These are phyloP conservation scores for Coemansia furcata DNA, from an alignment of 192 early-diverging fungal genomes.

Conservation along the genomic window DNA sequence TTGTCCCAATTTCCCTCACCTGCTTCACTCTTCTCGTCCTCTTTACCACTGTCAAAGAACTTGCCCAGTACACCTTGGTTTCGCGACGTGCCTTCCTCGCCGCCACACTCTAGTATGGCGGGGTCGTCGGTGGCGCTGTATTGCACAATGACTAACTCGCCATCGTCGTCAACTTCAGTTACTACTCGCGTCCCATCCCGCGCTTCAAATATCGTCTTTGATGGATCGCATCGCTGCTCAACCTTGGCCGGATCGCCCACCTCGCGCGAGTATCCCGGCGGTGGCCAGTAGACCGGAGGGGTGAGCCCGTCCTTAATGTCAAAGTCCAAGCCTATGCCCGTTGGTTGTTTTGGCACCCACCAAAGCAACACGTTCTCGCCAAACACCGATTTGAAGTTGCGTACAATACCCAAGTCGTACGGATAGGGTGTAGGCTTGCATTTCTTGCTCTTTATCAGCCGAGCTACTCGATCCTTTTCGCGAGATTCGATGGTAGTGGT, in stretches of 20 bases:
- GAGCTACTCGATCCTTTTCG: constrained; percentile 49
- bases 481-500: constrained; percentile 54
- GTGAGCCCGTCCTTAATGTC: constrained; percentile 52
- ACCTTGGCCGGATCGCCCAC: constrained; percentile 17
- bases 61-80: constrained; percentile 2
- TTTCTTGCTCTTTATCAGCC: constrained; percentile 32
- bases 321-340: constrained; percentile 69
- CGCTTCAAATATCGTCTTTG: constrained; percentile 20
- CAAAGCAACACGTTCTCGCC: constrained; percentile 70
- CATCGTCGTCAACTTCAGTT: constrained; percentile 50
- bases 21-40: constrained; percentile 45
- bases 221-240: constrained; percentile 21
- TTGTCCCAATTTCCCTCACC: constrained; percentile 43
- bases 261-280: constrained; percentile 61
- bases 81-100: constrained; percentile 2
- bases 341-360: constrained; percentile 65
- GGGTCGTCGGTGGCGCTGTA: constrained; percentile 38
- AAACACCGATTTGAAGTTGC: constrained; percentile 74
- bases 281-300: constrained; percentile 66
- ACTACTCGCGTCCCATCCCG: constrained; percentile 25
- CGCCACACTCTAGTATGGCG: constrained; percentile 41
- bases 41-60: constrained; percentile 41
- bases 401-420: constrained; percentile 73
- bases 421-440: constrained; percentile 74
- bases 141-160: constrained; percentile 46